Evolutionary conservation across 352 stramenopile species (phyloP).

Genomic region (Globisporangium parvum): DNA sequence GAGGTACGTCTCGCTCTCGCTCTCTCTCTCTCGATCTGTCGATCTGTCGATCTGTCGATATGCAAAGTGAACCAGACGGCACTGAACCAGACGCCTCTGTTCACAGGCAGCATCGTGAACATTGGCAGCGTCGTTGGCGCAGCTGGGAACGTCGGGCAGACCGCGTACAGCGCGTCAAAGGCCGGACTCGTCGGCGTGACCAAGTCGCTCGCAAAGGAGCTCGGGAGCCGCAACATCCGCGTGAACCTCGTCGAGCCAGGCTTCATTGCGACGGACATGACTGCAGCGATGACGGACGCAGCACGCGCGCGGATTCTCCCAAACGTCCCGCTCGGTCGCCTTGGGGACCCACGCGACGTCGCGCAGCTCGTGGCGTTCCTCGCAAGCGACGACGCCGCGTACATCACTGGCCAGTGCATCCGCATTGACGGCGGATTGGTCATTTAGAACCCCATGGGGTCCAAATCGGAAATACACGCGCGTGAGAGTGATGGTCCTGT

Average conservation of each 20-base stretch:
- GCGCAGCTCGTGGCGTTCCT: conserved; percentile 79
- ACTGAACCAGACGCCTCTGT: no score
- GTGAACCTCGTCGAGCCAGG: conserved; percentile 87
- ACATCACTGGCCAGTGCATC: conserved; percentile 84
- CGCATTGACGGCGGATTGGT: conserved; percentile 72
- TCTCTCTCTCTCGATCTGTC: no score
- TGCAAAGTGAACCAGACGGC: no score
- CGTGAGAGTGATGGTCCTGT: background rate
- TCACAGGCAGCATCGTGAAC: conserved; percentile 63
- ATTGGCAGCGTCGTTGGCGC: conserved; percentile 82
- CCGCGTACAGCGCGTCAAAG: conserved; percentile 82
- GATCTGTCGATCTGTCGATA: background rate
- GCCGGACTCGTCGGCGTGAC: conserved; percentile 67
- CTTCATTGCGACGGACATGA: conserved; percentile 85
- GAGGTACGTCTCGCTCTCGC: no score
- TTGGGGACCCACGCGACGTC: conserved; percentile 67
- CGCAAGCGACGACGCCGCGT: conserved; percentile 61
- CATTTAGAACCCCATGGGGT: conserved; percentile 28
- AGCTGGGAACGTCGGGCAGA: conserved; percentile 67
- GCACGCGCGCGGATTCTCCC: conserved; percentile 40
- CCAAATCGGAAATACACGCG: no score
- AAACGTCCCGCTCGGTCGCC: conserved; percentile 52
- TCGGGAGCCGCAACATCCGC: conserved; percentile 76
- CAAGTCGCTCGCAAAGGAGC: conserved; percentile 77
- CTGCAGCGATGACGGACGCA: conserved; percentile 39